Evolutionary conservation across 768 basidiomycete genomes (phyloP).

Genomic region (Pleurotus djamor): DNA sequence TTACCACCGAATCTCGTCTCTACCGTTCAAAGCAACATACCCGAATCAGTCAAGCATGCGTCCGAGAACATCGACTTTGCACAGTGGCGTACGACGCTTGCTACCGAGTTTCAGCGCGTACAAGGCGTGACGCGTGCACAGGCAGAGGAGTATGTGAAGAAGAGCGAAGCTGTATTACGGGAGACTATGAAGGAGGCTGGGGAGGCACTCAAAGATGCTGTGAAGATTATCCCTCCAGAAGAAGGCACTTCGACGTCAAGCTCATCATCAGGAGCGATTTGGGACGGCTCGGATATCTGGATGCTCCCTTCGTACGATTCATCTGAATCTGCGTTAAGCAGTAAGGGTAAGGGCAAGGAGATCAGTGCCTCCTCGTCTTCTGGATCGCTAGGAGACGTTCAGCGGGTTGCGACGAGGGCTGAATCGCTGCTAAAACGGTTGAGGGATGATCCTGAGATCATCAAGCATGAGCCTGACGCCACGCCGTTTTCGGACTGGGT

Average conservation of each 20-base stretch:
- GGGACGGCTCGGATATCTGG: constrained; percentile 92
- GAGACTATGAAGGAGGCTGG: constrained; percentile 80
- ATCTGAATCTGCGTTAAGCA: constrained; percentile 19
- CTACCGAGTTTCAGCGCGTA: constrained; percentile 67
- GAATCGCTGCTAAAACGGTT: constrained; percentile 75
- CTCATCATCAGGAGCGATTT: constrained; percentile 44
- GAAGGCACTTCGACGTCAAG: constrained; percentile 24
- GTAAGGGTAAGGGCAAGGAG: constrained; percentile 29
- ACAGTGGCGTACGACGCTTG: constrained; percentile 61
- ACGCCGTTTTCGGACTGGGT: constrained; percentile 61
- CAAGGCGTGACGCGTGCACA: constrained; percentile 74
- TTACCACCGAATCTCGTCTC: constrained; percentile 74
- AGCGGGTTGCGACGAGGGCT: constrained; percentile 67
- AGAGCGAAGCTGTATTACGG: constrained; percentile 61
- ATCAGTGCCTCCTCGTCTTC: constrained; percentile 10
- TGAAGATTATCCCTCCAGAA: constrained; percentile 90
- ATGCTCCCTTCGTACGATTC: constrained; percentile 50
- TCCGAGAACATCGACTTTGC: constrained; percentile 66
- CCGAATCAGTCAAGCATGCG: constrained; percentile 62
- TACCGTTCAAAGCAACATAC: constrained; percentile 65
- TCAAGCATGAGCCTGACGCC: constrained; percentile 71
- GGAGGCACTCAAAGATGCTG: constrained; percentile 82
- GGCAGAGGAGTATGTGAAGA: constrained; percentile 83
- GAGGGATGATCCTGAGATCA: constrained; percentile 69
- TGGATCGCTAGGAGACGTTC: constrained; percentile 30